Conservation (phyloP, 768 basidiomycete genomes). For the Trametes cinnabarina region DNA sequence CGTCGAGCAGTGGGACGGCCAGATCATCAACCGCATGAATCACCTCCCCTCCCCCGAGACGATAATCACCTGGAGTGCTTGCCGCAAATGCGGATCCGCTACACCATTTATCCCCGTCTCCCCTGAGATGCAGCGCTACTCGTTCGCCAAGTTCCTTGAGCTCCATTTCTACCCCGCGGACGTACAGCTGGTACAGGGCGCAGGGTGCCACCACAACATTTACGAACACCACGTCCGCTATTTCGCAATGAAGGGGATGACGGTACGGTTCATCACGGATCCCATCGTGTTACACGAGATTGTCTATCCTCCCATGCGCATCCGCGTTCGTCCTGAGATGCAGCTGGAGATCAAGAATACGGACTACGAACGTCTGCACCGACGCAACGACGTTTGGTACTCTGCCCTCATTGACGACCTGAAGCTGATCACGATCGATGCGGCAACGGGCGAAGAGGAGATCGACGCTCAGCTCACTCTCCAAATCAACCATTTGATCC, state of each 20-base stretch:
- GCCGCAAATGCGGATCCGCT: slow-evolving; percentile 71
- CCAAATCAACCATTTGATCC: slow-evolving; percentile 65
- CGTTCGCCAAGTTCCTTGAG: slow-evolving; percentile 95
- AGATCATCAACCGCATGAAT: slow-evolving; percentile 57
- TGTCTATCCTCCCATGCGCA: slow-evolving; percentile 83
- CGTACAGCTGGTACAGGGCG: slow-evolving; percentile 79
- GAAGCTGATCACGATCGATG: slow-evolving; percentile 73
- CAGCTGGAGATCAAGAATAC: slow-evolving; percentile 87
- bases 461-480: slow-evolving; percentile 58
- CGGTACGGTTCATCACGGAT: slow-evolving; percentile 86
- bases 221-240: slow-evolving; percentile 91
- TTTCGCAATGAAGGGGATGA: slow-evolving; percentile 81
- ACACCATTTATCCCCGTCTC: slow-evolving; percentile 89
- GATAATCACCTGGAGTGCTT: slow-evolving; percentile 90
- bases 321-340: slow-evolving; percentile 82
- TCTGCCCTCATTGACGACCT: slow-evolving; percentile 72
- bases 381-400: slow-evolving; percentile 74
- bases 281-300: slow-evolving; percentile 81
- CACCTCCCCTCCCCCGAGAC: slow-evolving; percentile 57
- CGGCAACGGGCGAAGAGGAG: slow-evolving; percentile 75
- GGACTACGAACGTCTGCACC: slow-evolving; percentile 79
- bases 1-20: slow-evolving; percentile 85
- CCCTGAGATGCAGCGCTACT: slow-evolving; percentile 90
- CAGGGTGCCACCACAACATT: slow-evolving; percentile 91
- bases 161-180: slow-evolving; percentile 93